These are phyloP conservation scores for Aegilops longissima DNA, from an alignment of 176 grass and related monocot species.

Conservation along the genomic window DNA sequence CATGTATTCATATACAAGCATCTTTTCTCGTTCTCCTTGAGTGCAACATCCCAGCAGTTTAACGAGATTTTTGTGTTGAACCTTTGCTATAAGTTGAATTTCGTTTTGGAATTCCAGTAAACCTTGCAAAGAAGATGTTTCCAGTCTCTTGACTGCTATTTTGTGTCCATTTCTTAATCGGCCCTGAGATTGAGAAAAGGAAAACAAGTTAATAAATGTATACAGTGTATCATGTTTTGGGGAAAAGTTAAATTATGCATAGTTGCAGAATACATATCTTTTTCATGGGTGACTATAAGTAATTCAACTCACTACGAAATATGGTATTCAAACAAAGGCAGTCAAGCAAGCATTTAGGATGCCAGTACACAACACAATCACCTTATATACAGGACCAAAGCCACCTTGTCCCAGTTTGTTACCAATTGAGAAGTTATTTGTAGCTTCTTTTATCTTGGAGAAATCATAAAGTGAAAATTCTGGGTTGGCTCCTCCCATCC, in stretches of 20 bases:
- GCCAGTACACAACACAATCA: constrained; percentile 14
- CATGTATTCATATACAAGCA: constrained; percentile 74
- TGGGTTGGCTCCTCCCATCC: constrained; percentile 33
- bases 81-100: constrained; percentile 43
- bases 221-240: neutral
- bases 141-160: constrained; percentile 66
- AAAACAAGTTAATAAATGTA: neutral
- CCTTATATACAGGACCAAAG: constrained; percentile 85
- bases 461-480: constrained; percentile 50
- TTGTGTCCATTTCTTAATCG: constrained; percentile 40
- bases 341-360: neutral
- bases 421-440: constrained; percentile 50
- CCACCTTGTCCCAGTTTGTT: constrained; percentile 87
- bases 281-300: neutral
- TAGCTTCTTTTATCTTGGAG: constrained; percentile 46
- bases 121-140: constrained; percentile 53
- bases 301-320: neutral
- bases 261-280: neutral
- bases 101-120: constrained; percentile 62
- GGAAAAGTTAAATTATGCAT: neutral
- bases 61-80: constrained; percentile 61
- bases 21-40: constrained; percentile 45
- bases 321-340: neutral
- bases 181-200: constrained; percentile 34
- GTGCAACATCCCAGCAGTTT: constrained; percentile 46